A percentile compares a stretch with the other conserved stretches of the same genome.
Evolutionary conservation across 1,284 basidiomycete species (phyloP).

Genomic region (Calocybe gambosa): DNA sequence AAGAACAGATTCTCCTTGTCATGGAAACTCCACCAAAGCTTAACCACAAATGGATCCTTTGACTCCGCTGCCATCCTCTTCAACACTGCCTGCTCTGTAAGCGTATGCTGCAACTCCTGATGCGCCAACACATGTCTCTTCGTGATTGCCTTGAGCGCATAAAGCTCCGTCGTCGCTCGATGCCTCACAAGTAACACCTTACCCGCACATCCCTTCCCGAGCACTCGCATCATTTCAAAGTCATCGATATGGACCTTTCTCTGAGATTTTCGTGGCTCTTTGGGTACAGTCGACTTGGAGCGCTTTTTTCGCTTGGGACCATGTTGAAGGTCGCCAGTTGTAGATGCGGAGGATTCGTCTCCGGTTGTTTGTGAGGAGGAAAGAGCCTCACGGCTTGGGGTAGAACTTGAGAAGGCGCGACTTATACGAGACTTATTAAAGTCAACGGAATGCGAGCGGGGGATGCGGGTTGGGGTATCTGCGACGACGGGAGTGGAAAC

Average conservation of each 20-base stretch:
- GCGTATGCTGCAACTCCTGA: conserved; percentile 91
- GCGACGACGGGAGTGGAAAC: conserved; percentile 33
- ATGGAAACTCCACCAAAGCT: conserved; percentile 93
- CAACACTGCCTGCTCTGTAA: conserved; percentile 91
- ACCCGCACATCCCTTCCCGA: conserved; percentile 95
- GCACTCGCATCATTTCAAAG: conserved; percentile 93
- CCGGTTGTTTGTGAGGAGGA: conserved; percentile 43
- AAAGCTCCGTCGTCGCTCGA: conserved; percentile 64
- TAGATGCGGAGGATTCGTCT: conserved; percentile 54
- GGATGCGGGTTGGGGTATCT: conserved; percentile 37
- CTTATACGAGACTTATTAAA: conserved; percentile 55
- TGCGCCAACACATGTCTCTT: conserved; percentile 94
- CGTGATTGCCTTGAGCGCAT: conserved; percentile 94
- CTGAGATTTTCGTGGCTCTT: conserved; percentile 45
- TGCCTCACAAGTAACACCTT: conserved; percentile 87
- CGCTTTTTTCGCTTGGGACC: conserved; percentile 47
- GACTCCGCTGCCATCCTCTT: conserved; percentile 81
- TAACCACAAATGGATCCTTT: conserved; percentile 89
- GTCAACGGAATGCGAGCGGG: conserved; percentile 72
- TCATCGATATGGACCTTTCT: conserved; percentile 79
- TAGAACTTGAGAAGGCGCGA: conserved; percentile 44
- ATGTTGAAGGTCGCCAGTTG: conserved; percentile 32
- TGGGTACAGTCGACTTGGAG: conserved; percentile 45
- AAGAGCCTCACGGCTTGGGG: conserved; percentile 35
- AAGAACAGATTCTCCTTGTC: conserved; percentile 92